These are phyloP conservation scores for Suillus hirtellus DNA, from an alignment of 768 basidiomycete genomes.

Conservation along the genomic window DNA sequence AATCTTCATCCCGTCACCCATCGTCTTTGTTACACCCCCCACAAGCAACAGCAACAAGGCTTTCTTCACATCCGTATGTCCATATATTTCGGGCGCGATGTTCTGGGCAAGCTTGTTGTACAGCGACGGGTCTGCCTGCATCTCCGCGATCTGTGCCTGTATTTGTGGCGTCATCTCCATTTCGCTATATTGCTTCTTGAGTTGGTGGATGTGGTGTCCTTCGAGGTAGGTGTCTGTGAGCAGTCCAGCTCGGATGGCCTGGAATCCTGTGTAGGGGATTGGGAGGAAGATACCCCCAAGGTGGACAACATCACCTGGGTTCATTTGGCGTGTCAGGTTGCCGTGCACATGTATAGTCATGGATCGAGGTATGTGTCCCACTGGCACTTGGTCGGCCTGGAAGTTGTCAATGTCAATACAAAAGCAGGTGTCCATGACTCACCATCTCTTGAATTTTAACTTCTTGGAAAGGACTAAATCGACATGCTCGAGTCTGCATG, in stretches of 20 bases:
- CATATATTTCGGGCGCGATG: conserved; percentile 98
- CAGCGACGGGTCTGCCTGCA: conserved; percentile 74
- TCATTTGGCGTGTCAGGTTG: conserved; percentile 84
- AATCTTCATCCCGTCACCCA: conserved; percentile 98
- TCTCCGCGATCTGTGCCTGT: conserved; percentile 60
- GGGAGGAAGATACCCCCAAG: conserved; percentile 97
- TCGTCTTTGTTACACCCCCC: conserved; percentile 93
- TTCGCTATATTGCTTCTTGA: conserved; percentile 96
- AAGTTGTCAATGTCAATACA: conserved; percentile 12
- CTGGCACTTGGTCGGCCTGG: conserved; percentile 97
- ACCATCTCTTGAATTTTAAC: conserved; percentile 99
- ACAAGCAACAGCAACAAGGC: conserved; percentile 89
- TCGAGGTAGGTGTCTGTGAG: conserved; percentile 98
- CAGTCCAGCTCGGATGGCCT: conserved; percentile 93
- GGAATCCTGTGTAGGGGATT: conserved; percentile 96
- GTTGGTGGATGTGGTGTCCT: conserved; percentile 83
- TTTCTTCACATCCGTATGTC: conserved; percentile 97
- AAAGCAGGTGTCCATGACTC: conserved; percentile 16
- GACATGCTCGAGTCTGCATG: conserved; percentile 97
- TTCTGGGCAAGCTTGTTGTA: conserved; percentile 89
- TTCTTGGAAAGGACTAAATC: conserved; percentile 98
- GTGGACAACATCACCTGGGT: conserved; percentile 94
- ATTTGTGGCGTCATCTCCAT: conserved; percentile 93
- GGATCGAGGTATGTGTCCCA: conserved; percentile 97
- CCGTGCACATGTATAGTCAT: conserved; percentile 98